phyloP scores from a whole-genome alignment of 2,329 filamentous ascomycete genomes.

The Talaromyces sp. region DNA sequence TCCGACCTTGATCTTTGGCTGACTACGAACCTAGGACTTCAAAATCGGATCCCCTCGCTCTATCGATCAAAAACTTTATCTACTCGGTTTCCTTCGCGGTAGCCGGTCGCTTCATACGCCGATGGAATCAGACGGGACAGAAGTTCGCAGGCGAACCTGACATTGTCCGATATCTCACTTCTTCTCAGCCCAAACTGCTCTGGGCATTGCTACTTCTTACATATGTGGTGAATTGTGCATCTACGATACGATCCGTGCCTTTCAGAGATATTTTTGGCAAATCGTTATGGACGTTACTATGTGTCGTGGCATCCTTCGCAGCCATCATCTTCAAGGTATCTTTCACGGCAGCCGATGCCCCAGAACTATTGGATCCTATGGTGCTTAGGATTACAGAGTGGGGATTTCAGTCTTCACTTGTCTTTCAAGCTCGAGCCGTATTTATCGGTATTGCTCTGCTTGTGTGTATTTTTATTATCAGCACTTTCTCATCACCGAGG shows the following conservation, averaged over 20 bases:
- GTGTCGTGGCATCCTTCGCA: conserved; percentile 46
- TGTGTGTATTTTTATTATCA: conserved; percentile 25
- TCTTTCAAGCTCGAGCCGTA: conserved; percentile 50
- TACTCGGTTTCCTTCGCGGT: conserved; percentile 52
- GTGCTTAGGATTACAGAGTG: conserved; percentile 35
- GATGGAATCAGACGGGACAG: conserved; percentile 97
- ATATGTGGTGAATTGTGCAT: conserved; percentile 60
- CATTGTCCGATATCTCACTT: conserved; percentile 70
- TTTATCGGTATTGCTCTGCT: conserved; percentile 45
- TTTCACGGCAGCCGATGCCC: conserved; percentile 83
- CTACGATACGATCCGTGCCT: conserved; percentile 36
- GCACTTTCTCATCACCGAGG: conserved; percentile 14
- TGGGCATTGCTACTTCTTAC: conserved; percentile 70
- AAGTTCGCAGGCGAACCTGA: conserved; percentile 91
- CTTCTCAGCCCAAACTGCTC: conserved; percentile 61
- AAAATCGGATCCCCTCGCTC: not conserved
- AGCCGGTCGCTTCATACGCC: conserved; percentile 63
- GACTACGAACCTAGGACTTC: conserved; percentile 5
- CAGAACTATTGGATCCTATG: conserved; percentile 63
- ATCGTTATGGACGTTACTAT: conserved; percentile 28
- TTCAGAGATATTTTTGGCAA: conserved; percentile 19
- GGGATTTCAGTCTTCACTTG: conserved; percentile 42
- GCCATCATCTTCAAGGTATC: conserved; percentile 83
- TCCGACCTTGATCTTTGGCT: not conserved
- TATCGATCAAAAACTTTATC: conserved; percentile 2